Evolutionary conservation across 1,284 basidiomycete species (phyloP), one percentile per base, ranked within the genome.

Genomic region (Entoloma clypeatum): DNA sequence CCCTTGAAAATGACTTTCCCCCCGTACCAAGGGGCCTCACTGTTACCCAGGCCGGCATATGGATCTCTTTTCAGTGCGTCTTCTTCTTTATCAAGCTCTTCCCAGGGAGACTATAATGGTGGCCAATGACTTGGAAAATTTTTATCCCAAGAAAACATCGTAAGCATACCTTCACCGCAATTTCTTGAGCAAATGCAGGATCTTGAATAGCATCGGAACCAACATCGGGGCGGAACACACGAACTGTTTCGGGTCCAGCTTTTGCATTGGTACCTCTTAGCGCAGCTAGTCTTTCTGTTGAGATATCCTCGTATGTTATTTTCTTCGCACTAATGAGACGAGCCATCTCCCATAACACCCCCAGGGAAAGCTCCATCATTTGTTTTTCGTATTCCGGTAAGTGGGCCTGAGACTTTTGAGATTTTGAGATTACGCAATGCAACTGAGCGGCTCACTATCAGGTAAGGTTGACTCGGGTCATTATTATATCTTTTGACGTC

Each of bases 21-120:
- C 0, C 68, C 69, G 45, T 69, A 71, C 62, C 63, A 69, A 5
- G 52, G 40, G 13, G 52, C 47, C 6, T 51, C 36, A 28, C 56
- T 57, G 36, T 65, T 60, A 2, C 66, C 67, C 3, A 69, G 46
- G 16, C 59, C 63, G 11, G 58, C 56, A 26, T 56, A 54, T 7
- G 42, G 43, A 41, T 65, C 51, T 11, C 48, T 41, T 0, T 44
- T 36, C 6, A 65, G 47, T 11, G 47, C 42, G 4, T 54, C 45
- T 26, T 67, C 61, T 47, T 71, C 69, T 5, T 47, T 51, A 41
- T 71, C 69, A 7, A 70, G 56, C 45, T 70, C 64, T 31, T 52
- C 52, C 64, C 65, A 71, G 1, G 68, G 69, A 19, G 59, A 61
- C 69, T 69, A 27, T 3, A 19, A 28, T 23, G 24, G 13, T 11